Evolutionary conservation across 768 basidiomycete species (phyloP), one percentile per base, ranked within the genome.

Genomic region (Trametes punicea): DNA sequence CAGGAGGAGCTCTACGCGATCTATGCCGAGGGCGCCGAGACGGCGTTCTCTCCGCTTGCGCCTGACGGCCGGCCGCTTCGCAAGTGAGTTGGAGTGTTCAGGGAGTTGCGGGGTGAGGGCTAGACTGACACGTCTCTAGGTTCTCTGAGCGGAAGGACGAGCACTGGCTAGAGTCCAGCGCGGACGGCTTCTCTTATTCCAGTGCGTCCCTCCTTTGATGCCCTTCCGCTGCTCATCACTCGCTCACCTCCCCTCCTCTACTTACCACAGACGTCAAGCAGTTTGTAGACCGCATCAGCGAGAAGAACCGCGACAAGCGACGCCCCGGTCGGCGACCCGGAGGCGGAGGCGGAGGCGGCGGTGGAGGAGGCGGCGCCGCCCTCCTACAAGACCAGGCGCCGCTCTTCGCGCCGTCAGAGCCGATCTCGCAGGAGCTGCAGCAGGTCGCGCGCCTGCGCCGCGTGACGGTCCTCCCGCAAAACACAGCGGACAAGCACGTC

Each of bases 101-200:
- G 30, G 20, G 27, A 2, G 18, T 0, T 18, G 25, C 27, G 2
- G 21, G 23, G 34, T 9, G 3, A 21, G 40, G 38, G 16, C 42
- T 31, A 25, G 5, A 30, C 30, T 4, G n/a, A 15, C 15, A 10
- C 2, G 5, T 7, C 6, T 18, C 36, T 51, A 81, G 83, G 63
- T 85, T 77, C 62, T 87, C 87, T 1, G 83, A 87, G 57, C 75
- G 74, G 30, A 64, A 71, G 38, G 77, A 77, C 47, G 58, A 60
- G 25, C 84, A 87, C 54, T 88, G 87, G 87, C 85, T 87, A 62
- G 74, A 81, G 53, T 74, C 77, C 8, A 83, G 78, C 56, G 72
- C 69, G 38, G 79, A 81, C 42, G 81, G 83, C 8, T 69, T 79
- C 34, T 86, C 84, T 2, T 77, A 81, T 46, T 75, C 80, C 42